Evolutionary conservation across 208 protist species (phyloP).

Genomic region (Crithidia mellificae): DNA sequence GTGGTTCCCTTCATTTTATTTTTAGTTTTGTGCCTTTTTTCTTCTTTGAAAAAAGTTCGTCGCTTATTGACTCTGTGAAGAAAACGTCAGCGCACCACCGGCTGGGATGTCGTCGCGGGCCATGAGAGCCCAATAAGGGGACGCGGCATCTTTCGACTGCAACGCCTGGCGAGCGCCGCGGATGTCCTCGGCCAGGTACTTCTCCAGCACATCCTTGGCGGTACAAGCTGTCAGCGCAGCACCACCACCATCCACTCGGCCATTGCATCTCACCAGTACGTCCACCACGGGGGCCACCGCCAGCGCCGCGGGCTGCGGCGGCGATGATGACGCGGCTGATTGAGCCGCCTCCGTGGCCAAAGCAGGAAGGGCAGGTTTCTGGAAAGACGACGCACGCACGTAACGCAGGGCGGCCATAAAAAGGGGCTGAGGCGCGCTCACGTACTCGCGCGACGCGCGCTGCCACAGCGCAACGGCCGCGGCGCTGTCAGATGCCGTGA

Average conservation of each 20-base stretch:
- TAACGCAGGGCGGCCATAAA: conserved; percentile 37
- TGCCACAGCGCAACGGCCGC: conserved; percentile 16
- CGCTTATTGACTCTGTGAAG: not conserved
- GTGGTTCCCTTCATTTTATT: not conserved
- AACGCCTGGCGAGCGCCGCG: conserved; percentile 32
- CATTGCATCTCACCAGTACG: conserved; percentile 6
- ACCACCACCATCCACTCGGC: not conserved
- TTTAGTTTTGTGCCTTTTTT: not conserved
- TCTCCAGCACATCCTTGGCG: conserved; percentile 23
- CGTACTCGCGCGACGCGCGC: conserved; percentile 19
- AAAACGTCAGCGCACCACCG: conserved; percentile 3
- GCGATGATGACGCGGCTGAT: not conserved
- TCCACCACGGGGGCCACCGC: conserved; percentile 23
- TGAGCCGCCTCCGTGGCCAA: not conserved
- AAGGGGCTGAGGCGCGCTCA: conserved; percentile 26
- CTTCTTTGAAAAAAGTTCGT: too few species aligned
- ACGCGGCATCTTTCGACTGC: conserved; percentile 19
- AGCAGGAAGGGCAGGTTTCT: conserved; percentile 11
- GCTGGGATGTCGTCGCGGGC: conserved; percentile 14
- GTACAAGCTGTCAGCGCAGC: conserved; percentile 7
- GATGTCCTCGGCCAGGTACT: conserved; percentile 22
- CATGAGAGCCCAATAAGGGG: conserved; percentile 26
- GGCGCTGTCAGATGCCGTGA: not conserved
- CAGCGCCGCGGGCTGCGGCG: not conserved
- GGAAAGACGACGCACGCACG: conserved; percentile 18